Evolutionary conservation across 2,329 filamentous ascomycete species (phyloP).

Genomic region (Talaromyces amestolkiae): DNA sequence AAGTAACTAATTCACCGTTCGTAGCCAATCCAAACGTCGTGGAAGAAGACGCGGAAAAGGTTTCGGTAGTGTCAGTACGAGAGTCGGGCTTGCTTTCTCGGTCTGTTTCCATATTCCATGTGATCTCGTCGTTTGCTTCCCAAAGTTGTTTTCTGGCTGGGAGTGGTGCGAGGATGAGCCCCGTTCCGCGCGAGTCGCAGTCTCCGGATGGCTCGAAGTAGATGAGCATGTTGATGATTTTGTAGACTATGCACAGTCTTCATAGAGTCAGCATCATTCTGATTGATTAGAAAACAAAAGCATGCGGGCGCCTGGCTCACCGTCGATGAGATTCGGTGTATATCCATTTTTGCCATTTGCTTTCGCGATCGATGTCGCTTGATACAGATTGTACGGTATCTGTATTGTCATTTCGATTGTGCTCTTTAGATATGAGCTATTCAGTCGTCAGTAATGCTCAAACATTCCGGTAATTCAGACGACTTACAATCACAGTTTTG

Average conservation of each 20-base stretch:
- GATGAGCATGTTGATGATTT: slow-evolving; percentile 44
- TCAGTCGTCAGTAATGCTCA: background rate
- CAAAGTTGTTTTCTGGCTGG: slow-evolving; percentile 45
- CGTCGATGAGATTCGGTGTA: slow-evolving; percentile 39
- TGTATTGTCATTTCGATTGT: background rate
- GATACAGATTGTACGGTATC: background rate
- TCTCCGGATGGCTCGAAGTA: slow-evolving; percentile 42
- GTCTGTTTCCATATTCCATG: slow-evolving; percentile 37
- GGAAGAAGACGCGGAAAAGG: background rate
- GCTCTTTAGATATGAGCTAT: slow-evolving; percentile 4
- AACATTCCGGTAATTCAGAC: background rate
- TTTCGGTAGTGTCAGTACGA: background rate
- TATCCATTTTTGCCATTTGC: slow-evolving; percentile 43
- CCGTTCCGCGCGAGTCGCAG: slow-evolving; percentile 33
- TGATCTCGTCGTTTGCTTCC: slow-evolving; percentile 40
- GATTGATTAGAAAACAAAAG: background rate
- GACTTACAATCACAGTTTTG: slow-evolving; percentile 35
- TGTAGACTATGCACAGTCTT: slow-evolving; percentile 43
- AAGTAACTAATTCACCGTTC: slow-evolving; percentile 11
- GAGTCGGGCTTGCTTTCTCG: slow-evolving; percentile 22
- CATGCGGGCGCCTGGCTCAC: background rate
- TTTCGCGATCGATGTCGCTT: slow-evolving; percentile 24
- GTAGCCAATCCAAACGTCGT: background rate
- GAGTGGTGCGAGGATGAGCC: slow-evolving; percentile 44
- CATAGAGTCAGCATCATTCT: slow-evolving; percentile 15